Evolutionary conservation across 1,284 basidiomycete species (phyloP).

Genomic region (Leccinum angustisporum): DNA sequence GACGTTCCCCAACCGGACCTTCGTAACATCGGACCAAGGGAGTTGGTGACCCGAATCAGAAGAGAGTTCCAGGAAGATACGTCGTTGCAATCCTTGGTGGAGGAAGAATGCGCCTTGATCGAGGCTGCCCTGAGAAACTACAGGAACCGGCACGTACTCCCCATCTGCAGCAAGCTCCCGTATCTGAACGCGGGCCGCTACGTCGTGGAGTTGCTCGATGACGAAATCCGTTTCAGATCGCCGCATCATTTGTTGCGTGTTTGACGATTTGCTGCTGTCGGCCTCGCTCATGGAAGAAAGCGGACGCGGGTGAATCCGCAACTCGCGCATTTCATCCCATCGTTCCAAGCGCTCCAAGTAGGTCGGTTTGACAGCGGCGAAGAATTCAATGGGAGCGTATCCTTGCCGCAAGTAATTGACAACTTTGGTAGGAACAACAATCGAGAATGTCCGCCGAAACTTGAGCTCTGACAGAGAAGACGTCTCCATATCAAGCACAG

Average conservation of each 20-base stretch:
- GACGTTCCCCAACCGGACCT: conserved; percentile 79
- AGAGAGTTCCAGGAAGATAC: conserved; percentile 72
- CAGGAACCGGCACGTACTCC: conserved; percentile 81
- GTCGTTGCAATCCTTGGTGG: conserved; percentile 91
- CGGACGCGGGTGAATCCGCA: conserved; percentile 43
- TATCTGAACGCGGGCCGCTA: conserved; percentile 84
- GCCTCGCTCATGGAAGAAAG: conserved; percentile 34
- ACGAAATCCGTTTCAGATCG: conserved; percentile 91
- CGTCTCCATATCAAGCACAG: conserved; percentile 71
- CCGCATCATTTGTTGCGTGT: conserved; percentile 73
- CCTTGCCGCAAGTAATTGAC: conserved; percentile 69
- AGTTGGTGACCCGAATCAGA: conserved; percentile 90
- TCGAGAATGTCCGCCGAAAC: conserved; percentile 78
- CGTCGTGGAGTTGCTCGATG: conserved; percentile 86
- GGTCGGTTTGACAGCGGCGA: conserved; percentile 74
- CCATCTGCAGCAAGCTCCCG: conserved; percentile 87
- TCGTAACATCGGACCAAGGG: conserved; percentile 80
- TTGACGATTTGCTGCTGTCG: conserved; percentile 37
- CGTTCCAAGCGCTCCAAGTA: conserved; percentile 87
- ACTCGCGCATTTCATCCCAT: conserved; percentile 88
- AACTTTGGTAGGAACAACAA: conserved; percentile 74
- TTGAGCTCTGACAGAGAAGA: conserved; percentile 74
- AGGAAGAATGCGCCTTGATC: conserved; percentile 88
- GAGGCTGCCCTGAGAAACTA: conserved; percentile 72
- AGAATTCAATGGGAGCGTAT: conserved; percentile 87